Conservation (phyloP, 805 yeast genomes). For the Ascoidea asiatica region DNA sequence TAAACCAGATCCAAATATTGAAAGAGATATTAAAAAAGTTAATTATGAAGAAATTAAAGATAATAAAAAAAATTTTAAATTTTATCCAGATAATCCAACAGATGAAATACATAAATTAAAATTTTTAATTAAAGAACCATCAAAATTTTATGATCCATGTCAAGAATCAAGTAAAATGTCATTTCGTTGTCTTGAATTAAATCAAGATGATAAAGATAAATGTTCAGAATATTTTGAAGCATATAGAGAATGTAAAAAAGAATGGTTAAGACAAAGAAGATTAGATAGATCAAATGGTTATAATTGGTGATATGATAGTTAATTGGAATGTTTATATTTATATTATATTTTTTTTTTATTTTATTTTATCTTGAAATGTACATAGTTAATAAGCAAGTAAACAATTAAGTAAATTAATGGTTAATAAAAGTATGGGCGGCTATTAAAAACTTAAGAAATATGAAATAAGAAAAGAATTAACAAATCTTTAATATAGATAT, state of each 20-base stretch:
- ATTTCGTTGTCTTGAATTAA: conserved; percentile 66
- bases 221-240: conserved; percentile 84
- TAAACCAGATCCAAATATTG: background rate
- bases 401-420: too few relatives aligned
- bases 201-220: conserved; percentile 53
- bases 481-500: too few relatives aligned
- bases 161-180: conserved; percentile 82
- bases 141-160: conserved; percentile 88
- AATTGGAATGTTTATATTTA: too few relatives aligned
- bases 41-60: too few relatives aligned
- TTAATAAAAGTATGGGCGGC: too few relatives aligned
- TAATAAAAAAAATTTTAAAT: conserved; percentile 32
- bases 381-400: too few relatives aligned
- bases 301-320: background rate
- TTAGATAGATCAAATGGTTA: conserved; percentile 1
- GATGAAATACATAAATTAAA: conserved; percentile 51
- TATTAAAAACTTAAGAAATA: too few relatives aligned
- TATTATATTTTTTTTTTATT: too few relatives aligned
- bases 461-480: too few relatives aligned
- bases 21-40: background rate
- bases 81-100: conserved; percentile 83
- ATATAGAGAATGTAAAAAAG: conserved; percentile 81
- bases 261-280: conserved; percentile 38
- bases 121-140: conserved; percentile 64
- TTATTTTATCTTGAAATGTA: too few relatives aligned